Percentiles rank a stretch among this genome's conserved stretches.
phyloP scores from a whole-genome alignment of 352 stramenopile species.

The Phytopythium boreale region DNA sequence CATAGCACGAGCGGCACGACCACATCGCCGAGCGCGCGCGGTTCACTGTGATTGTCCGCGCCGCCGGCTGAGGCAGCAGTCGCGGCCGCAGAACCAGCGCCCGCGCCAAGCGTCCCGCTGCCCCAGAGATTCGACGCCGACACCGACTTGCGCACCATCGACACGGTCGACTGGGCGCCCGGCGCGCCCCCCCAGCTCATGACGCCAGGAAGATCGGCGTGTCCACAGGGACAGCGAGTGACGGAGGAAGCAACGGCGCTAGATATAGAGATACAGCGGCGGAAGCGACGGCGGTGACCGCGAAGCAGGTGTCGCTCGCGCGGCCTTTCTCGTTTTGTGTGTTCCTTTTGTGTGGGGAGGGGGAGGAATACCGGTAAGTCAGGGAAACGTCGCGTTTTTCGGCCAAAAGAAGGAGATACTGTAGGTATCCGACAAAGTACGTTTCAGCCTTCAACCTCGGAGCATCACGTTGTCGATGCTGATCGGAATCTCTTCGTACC shows the following conservation, averaged over 20 bases:
- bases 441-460: not conserved
- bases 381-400: not conserved
- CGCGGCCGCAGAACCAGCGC: not conserved
- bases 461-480: conserved; percentile 80
- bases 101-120: not conserved
- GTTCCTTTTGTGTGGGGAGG: not conserved
- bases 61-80: not conserved
- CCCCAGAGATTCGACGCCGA: conserved; percentile 7
- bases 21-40: conserved; percentile 27
- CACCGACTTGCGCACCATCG: conserved; percentile 1
- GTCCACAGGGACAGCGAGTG: not conserved
- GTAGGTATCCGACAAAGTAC: not conserved
- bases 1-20: conserved; percentile 72
- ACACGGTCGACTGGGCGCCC: conserved; percentile 6
- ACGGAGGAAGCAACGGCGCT: not conserved
- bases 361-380: not conserved
- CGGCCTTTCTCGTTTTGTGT: not conserved
- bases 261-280: not conserved
- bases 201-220: not conserved
- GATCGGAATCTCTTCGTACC: conserved; percentile 60
- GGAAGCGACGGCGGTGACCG: not conserved
- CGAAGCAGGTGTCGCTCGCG: not conserved
- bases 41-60: not conserved
- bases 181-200: conserved; percentile 3
- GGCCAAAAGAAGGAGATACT: not conserved